Conservation (phyloP, 2,329 filamentous ascomycete species). For the Fragosphaeria purpurea region DNA sequence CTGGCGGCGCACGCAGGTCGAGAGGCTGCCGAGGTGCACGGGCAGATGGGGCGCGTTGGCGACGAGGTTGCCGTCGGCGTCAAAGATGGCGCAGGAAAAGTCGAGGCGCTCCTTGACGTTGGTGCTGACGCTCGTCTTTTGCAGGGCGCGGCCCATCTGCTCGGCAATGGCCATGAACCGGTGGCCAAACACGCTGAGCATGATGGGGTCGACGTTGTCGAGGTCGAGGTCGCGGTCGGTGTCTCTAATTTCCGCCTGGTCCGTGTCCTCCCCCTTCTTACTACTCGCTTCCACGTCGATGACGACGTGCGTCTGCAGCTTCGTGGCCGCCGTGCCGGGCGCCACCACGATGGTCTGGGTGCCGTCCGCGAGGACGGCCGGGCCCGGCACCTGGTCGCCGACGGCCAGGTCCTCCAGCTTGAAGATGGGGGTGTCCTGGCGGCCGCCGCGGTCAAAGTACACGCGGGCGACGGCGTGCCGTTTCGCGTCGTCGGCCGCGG, state of each 20-base stretch:
- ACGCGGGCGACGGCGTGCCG: slow-evolving; percentile 58
- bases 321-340: slow-evolving; percentile 62
- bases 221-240: slow-evolving; percentile 7
- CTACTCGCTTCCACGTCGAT: slow-evolving; percentile 60
- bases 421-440: slow-evolving; percentile 69
- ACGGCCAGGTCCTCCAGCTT: slow-evolving; percentile 64
- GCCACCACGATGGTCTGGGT: slow-evolving; percentile 90
- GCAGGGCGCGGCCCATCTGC: slow-evolving; percentile 69
- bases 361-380: slow-evolving; percentile 77
- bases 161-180: slow-evolving; percentile 80
- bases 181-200: slow-evolving; percentile 70
- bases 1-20: slow-evolving; percentile 71
- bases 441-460: slow-evolving; percentile 69
- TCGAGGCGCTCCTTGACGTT: slow-evolving; percentile 77
- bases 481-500: slow-evolving; percentile 36
- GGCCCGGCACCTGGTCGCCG: slow-evolving; percentile 65
- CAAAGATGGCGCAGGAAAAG: slow-evolving; percentile 75
- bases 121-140: slow-evolving; percentile 70
- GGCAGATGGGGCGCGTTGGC: slow-evolving; percentile 74
- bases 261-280: slow-evolving; percentile 19
- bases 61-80: slow-evolving; percentile 63
- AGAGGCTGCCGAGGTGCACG: slow-evolving; percentile 75
- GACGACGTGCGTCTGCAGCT: slow-evolving; percentile 79
- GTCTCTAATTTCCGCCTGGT: slow-evolving; percentile 22
- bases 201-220: slow-evolving; percentile 58